Evolutionary conservation across 331 rosid genomes (phyloP), one percentile per base, ranked within the genome.

Genomic region (Phaseolus coccineus): DNA sequence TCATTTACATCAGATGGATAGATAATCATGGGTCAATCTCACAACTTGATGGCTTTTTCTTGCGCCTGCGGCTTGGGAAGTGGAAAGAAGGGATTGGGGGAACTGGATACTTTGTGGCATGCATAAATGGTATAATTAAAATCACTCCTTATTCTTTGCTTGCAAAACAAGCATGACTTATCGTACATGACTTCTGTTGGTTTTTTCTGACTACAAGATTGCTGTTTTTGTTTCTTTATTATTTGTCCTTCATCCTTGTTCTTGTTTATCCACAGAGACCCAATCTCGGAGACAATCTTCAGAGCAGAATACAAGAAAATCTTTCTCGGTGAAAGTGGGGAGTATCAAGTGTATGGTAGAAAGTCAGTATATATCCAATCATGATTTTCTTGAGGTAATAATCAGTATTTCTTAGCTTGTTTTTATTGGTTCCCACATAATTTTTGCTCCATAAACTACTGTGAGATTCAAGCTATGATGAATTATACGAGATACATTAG

Each of bases 31-130:
- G 55, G 66, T 69, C 96, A n/a, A 77, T 85, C 44, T 84, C 90
- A 47, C 82, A 82, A 50, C 94, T 95, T 4, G 91, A 90, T 30
- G 99, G 98, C 27, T 87, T 93, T 72, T 95, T 84, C 93, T 87
- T 95, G 88, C 96, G 98, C 19, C 78, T 95, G 81, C 85, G 96
- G 92, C 91, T 95, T 19, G 93, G 99, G 84, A 91, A 91, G 84
- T 87, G 91, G 93, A 92, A 93, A 91, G 92, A 87, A 84, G 98
- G 93, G 30, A 85, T 80, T n/a, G 92, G 92, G 33, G 90, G 97
- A 82, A 87, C 96, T 44, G 92, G 96, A 79, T 95, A 95, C 84
- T 80, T 89, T 80, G 98, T 95, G 77, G 97, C 97, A 83, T 84
- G 83, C 76, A 86, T 95, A 84, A 85, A 84, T 58, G 99, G 99